Conservation (phyloP, 2,329 filamentous ascomycete genomes). For the Alternaria gansuensis region DNA sequence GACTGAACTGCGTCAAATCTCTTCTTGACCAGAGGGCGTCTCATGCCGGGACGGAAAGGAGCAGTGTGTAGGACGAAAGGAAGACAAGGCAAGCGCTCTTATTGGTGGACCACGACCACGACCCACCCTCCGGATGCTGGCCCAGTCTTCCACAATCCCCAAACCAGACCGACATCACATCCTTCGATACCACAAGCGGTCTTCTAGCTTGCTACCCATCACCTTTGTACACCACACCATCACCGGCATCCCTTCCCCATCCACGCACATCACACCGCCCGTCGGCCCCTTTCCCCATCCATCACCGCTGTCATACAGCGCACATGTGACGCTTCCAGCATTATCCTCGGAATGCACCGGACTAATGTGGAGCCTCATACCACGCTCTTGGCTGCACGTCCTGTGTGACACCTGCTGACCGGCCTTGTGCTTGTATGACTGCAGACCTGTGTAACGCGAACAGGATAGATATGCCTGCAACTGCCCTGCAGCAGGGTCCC, state of each 20-base stretch:
- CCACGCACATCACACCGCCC: conserved; percentile 5
- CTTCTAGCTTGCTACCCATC: conserved; percentile 1
- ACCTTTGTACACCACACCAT: neutral
- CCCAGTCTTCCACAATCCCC: neutral
- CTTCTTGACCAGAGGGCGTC: neutral
- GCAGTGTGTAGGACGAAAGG: neutral
- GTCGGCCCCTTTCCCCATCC: conserved; percentile 3
- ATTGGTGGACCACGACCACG: neutral
- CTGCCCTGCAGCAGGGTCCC: conserved; percentile 10
- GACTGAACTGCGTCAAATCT: neutral
- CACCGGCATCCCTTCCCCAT: conserved; percentile 1
- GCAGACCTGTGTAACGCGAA: conserved; percentile 4
- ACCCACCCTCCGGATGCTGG: neutral
- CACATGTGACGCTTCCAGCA: neutral
- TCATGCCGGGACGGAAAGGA: neutral
- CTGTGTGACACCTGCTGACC: conserved; percentile 9
- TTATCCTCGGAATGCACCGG: neutral
- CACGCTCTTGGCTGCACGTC: conserved; percentile 1
- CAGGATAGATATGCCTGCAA: neutral
- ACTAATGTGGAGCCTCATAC: conserved; percentile 5
- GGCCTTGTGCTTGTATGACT: conserved; percentile 6
- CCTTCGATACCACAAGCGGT: conserved; percentile 6
- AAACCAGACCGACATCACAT: neutral
- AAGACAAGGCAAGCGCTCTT: conserved; percentile 2
- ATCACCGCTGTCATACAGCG: neutral